Evolutionary conservation across 176 grass and related monocot species (phyloP).

Genomic region (maize (Zea mays)): DNA sequence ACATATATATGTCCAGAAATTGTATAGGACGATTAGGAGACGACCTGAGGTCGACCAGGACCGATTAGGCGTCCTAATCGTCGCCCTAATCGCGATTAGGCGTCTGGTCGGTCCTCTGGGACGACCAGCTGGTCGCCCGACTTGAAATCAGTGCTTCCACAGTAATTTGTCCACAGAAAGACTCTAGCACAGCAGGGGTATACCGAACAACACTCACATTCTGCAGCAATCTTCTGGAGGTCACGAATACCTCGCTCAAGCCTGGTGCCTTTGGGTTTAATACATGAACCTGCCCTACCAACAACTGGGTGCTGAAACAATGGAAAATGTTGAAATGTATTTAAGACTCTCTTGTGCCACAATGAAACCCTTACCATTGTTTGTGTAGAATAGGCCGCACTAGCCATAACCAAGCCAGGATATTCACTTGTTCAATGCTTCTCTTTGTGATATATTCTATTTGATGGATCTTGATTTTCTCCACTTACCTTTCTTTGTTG

Average conservation of each 20-base stretch:
- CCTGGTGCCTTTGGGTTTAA: constrained; percentile 89
- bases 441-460: constrained; percentile 54
- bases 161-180: constrained; percentile 24
- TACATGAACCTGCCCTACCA: constrained; percentile 68
- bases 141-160: no score
- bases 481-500: constrained; percentile 61
- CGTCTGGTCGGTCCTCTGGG: no score
- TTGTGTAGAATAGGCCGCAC: constrained; percentile 57
- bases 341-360: neutral
- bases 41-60: no score
- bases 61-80: no score
- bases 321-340: constrained; percentile 22
- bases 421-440: constrained; percentile 54
- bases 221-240: constrained; percentile 81
- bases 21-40: no score
- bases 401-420: constrained; percentile 51
- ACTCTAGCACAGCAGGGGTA: constrained; percentile 28
- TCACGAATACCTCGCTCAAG: constrained; percentile 94
- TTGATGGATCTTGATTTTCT: constrained; percentile 51
- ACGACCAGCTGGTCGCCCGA: no score
- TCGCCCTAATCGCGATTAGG: no score
- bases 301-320: constrained; percentile 50
- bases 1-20: no score
- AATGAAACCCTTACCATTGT: constrained; percentile 44
- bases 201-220: constrained; percentile 62